phyloP scores from a whole-genome alignment of 164 flowering plant genomes.

The Vitis cinerea region DNA sequence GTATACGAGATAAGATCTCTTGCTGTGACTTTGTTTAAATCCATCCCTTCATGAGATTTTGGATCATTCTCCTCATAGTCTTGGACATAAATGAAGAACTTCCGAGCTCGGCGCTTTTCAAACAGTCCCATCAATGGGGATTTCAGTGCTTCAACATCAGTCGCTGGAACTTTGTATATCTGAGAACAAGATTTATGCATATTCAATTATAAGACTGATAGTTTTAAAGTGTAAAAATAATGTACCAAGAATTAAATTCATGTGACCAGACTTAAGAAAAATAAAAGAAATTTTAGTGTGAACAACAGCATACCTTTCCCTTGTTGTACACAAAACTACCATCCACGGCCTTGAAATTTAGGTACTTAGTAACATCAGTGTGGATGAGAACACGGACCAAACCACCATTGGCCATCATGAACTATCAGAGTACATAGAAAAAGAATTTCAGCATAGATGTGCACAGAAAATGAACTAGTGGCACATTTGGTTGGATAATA shows the following conservation, averaged over 20 bases:
- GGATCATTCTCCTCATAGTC: conserved; percentile 89
- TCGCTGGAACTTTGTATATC: conserved; percentile 96
- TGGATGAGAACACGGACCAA: conserved; percentile 92
- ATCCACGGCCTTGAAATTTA: conserved; percentile 95
- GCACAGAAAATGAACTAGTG: not conserved
- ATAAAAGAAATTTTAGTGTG: not conserved
- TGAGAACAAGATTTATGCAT: conserved; percentile 19
- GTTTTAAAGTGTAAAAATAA: not conserved
- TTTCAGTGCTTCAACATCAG: conserved; percentile 93
- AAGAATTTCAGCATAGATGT: not conserved
- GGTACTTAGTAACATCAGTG: conserved; percentile 89
- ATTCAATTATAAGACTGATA: not conserved
- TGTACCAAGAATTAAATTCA: not conserved
- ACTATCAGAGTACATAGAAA: conserved; percentile 40
- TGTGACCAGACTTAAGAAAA: not conserved
- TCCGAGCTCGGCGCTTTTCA: conserved; percentile 92
- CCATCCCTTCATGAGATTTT: conserved; percentile 89
- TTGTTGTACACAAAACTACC: conserved; percentile 98
- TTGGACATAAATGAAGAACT: conserved; percentile 94
- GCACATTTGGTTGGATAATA: not conserved
- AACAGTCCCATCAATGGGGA: conserved; percentile 91
- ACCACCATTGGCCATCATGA: conserved; percentile 92
- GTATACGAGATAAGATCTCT: conserved; percentile 75
- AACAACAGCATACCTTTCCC: conserved; percentile 56
- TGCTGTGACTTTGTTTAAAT: conserved; percentile 69